Evolutionary conservation across 148 eudicot species (phyloP).

Genomic region (Mesembryanthemum crystallinum): DNA sequence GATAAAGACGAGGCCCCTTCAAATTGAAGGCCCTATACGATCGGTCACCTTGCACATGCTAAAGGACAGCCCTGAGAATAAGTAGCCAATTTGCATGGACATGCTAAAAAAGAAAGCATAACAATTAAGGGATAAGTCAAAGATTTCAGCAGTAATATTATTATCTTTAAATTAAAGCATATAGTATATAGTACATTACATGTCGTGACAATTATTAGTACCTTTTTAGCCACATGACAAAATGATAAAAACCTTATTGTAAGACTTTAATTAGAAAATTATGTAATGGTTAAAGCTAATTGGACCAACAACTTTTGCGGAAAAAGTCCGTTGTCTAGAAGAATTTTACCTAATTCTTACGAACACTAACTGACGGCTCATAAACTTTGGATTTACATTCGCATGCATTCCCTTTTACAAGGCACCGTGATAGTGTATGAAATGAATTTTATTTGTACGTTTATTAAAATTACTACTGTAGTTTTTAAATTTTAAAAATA

Average conservation of each 20-base stretch:
- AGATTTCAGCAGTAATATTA: slow-evolving; percentile 17
- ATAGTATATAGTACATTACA: not conserved
- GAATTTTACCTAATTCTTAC: not conserved
- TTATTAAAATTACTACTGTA: too few relatives aligned
- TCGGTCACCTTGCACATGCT: too few relatives aligned
- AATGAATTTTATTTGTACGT: too few relatives aligned
- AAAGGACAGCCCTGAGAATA: too few relatives aligned
- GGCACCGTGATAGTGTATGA: too few relatives aligned
- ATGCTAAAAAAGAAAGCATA: not conserved
- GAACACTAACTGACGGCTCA: not conserved
- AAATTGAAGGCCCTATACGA: too few relatives aligned
- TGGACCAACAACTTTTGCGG: not conserved
- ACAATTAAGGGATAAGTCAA: slow-evolving; percentile 9
- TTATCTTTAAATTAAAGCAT: not conserved
- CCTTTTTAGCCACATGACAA: slow-evolving; percentile 12
- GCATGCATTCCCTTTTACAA: too few relatives aligned
- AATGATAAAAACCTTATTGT: not conserved
- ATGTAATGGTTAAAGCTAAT: not conserved
- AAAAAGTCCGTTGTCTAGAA: not conserved
- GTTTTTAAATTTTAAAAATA: too few relatives aligned
- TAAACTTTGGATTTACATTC: too few relatives aligned
- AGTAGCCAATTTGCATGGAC: slow-evolving; percentile 27
- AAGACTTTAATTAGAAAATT: not conserved
- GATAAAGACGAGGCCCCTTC: too few relatives aligned
- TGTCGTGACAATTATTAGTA: slow-evolving; percentile 1